Evolutionary conservation across 306 rosid genomes (phyloP).

Genomic region (Cicer pinnatifidum): DNA sequence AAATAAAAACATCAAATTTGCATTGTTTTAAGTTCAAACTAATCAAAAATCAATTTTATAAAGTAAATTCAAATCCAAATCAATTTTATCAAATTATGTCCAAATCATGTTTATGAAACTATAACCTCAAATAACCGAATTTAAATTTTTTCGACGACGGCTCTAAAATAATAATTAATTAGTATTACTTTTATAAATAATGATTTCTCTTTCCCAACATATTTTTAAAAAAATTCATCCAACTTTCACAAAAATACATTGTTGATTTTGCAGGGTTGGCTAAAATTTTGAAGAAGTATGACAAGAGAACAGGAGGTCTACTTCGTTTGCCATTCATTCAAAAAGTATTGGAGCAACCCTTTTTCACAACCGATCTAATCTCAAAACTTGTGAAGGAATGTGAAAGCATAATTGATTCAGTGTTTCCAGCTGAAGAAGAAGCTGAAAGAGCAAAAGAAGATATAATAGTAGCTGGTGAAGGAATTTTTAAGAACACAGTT

Average conservation of each 20-base stretch:
- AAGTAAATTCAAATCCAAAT: too few species aligned
- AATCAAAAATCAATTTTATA: background rate
- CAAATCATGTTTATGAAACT: too few species aligned
- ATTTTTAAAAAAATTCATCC: too few species aligned
- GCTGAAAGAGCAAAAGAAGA: conserved; percentile 54
- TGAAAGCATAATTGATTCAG: conserved; percentile 69
- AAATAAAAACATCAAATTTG: too few species aligned
- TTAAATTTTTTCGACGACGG: too few species aligned
- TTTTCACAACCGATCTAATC: conserved; percentile 73
- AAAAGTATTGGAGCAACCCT: conserved; percentile 78
- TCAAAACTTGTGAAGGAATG: conserved; percentile 87
- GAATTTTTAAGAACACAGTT: conserved; percentile 80
- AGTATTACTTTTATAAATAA: too few species aligned
- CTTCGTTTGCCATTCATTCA: conserved; percentile 77
- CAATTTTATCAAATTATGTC: too few species aligned
- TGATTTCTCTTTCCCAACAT: too few species aligned
- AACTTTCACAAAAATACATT: background rate
- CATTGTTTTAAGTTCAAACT: background rate
- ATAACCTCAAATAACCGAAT: too few species aligned
- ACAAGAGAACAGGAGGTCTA: conserved; percentile 79
- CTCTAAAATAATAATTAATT: too few species aligned
- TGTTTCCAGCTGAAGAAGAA: conserved; percentile 64
- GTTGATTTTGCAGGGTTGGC: conserved; percentile 63
- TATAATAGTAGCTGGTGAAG: conserved; percentile 61
- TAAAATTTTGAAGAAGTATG: conserved; percentile 87